Evolutionary conservation across 805 yeast species (phyloP), one percentile per base, ranked within the genome.

Genomic region (Huiozyma naganishii): DNA sequence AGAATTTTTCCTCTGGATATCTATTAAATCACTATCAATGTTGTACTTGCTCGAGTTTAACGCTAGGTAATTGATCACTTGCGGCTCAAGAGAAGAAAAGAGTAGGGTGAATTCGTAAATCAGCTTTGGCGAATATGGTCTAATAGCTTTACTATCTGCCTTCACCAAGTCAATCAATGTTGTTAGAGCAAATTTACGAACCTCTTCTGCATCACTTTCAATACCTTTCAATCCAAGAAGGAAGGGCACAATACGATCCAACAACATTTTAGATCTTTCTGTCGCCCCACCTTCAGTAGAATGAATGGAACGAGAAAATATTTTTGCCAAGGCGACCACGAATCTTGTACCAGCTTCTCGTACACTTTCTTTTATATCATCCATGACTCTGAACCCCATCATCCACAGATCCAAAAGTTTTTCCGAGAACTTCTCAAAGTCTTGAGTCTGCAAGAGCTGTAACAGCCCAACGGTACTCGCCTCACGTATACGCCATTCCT

Each of bases 281-380:
- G 74, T 57, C 17, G 48, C 45, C 1, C 64, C 62, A 0, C 73
- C 73, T 12, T 67, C 62, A 40, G 62, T 67, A 8, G 61, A 64
- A 38, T 76, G 79, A 11, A 83, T 70, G 27, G 75, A 69, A 36
- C 77, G 69, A 3, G 80, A 77, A 51, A 87, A 66, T 5, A 74
- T 70, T 12, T 78, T 71, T 0, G 95, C 77, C 28, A 89, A 68
- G 7, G 73, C 70, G 48, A 79, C 76, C 0, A 95, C 77, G 34
- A 92, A 66, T 32, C 73, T 73, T 35, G 71, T 65, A 7, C 95
- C 97, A 39, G 86, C 95, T 45, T 74, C 76, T 41, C 97, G 71
- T 3, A 92, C 96, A 64, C 94, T 83, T 33, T 86, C 96, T 61
- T 92, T 92, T 46, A 90, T 86, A 66, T 90, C 97, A 65, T 90